Base-by-base conservation (phyloP, 2,329 filamentous ascomycete species). In the Cytospora paraplurivora region DNA sequence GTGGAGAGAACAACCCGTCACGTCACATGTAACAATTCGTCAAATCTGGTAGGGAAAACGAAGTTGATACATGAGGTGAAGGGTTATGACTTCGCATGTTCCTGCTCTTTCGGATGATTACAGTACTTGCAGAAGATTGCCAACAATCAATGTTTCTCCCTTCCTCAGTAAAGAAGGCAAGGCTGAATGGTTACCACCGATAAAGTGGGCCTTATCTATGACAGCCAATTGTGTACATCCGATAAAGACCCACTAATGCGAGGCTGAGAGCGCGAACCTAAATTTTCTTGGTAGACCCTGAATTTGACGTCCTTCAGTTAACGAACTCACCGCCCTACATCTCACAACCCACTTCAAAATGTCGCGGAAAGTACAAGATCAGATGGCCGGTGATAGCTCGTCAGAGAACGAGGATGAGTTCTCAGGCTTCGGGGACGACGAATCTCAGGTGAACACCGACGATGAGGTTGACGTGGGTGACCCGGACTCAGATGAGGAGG, bases 401-500 rank as follows among this genome's bases (percentile, higher is more conserved):
- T 72, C 73, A 50, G 70, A 68, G 37, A 64, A 66, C 51, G 69
- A 71, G 12, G 68, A 71, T n/a, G 67, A 67, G 10, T 65, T 60
- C 27, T 64, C 64, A 17, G 58, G 49, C 8, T 58, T 58, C 3
- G 65, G 58, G 35, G 44, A 51, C 47, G 64, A 68, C 47, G 67
- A 70, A 62, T 55, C 69, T 49, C 65, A 59, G 27, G 70, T 68
- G 54, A 68, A 71, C 4, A 68, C 68, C 51, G 68, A 66, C 37
- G 65, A 65, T 37, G 67, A 63, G 59, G 67, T 72, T 68, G 69
- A 73, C 62, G 68, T 76, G 59, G 75, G 73, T 61, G 88, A 90
- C 57, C 95, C 94, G 73, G 92, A 96, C 73, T 88, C 87, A 15
- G 88, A 90, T 59, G 93, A 97, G 75, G 87, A 90, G 72, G 92